phyloP scores from a whole-genome alignment of 106 monocot species.

The Vanilla planifolia region DNA sequence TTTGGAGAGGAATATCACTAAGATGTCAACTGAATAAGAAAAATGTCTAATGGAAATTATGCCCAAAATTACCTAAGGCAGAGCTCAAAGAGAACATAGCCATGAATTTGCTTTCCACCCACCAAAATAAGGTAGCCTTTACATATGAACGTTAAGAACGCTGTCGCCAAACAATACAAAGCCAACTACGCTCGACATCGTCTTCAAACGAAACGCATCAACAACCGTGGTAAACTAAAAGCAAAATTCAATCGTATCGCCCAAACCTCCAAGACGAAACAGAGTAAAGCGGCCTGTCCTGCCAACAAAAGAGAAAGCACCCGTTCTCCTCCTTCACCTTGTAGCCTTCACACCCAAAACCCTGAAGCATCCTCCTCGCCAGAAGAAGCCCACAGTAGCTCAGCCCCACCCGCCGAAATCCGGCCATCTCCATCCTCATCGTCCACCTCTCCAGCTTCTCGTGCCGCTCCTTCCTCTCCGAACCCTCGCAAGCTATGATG shows the following conservation, averaged over 20 bases:
- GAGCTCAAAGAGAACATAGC: too few species aligned
- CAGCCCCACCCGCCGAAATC: slow-evolving; percentile 42
- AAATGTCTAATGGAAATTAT: too few species aligned
- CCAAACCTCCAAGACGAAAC: slow-evolving; percentile 70
- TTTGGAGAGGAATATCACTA: too few species aligned
- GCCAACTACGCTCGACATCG: background rate
- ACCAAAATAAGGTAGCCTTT: slow-evolving; percentile 1
- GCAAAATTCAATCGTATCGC: slow-evolving; percentile 34
- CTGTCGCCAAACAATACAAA: background rate
- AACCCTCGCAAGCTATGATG: slow-evolving; percentile 63
- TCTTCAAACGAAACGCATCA: background rate
- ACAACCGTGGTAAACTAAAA: background rate
- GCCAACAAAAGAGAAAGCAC: slow-evolving; percentile 60
- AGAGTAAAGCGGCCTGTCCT: slow-evolving; percentile 54
- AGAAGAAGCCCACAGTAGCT: slow-evolving; percentile 48
- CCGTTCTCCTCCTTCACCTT: slow-evolving; percentile 60
- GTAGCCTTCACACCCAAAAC: slow-evolving; percentile 44
- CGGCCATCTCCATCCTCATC: slow-evolving; percentile 41
- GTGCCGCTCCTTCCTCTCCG: slow-evolving; percentile 65
- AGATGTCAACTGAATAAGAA: too few species aligned
- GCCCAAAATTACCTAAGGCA: too few species aligned
- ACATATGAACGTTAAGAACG: background rate
- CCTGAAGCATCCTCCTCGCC: slow-evolving; percentile 40
- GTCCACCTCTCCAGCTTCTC: slow-evolving; percentile 64
- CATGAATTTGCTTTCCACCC: too few species aligned